Evolutionary conservation across 2,329 filamentous ascomycete genomes (phyloP).

Genomic region (Trichoderma gracile): DNA sequence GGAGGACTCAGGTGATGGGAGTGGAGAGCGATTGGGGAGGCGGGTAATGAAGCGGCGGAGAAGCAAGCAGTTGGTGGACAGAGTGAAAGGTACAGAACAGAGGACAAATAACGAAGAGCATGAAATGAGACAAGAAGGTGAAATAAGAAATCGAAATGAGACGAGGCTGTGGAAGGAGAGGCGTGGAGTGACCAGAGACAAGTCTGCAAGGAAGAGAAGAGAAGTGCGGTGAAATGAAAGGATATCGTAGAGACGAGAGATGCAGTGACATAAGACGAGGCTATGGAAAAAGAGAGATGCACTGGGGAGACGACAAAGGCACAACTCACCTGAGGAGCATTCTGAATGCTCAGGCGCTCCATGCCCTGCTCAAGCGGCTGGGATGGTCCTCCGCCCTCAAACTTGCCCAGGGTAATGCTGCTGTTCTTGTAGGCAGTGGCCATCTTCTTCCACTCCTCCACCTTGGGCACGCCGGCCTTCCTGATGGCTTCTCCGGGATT

Average conservation of each 20-base stretch:
- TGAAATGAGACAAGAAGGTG: not conserved
- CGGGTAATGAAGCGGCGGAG: too few species aligned
- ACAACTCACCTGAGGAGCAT: slow-evolving; percentile 32
- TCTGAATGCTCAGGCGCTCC: slow-evolving; percentile 74
- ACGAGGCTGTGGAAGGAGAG: not conserved
- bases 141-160: not conserved
- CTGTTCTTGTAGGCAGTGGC: slow-evolving; percentile 99
- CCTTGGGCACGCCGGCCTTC: slow-evolving; percentile 85
- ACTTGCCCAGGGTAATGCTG: slow-evolving; percentile 93
- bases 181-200: not conserved
- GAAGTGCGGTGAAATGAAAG: too few species aligned
- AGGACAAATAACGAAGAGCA: too few species aligned
- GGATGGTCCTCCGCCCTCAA: slow-evolving; percentile 59
- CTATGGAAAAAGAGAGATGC: not conserved
- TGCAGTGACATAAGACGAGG: not conserved
- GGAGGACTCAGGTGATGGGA: not conserved
- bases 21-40: too few species aligned
- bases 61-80: too few species aligned
- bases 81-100: too few species aligned
- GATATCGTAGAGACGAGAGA: too few species aligned
- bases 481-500: slow-evolving; percentile 84
- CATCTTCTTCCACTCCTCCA: slow-evolving; percentile 99
- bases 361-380: slow-evolving; percentile 66
- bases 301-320: not conserved
- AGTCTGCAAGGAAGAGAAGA: too few species aligned